Base-by-base conservation (phyloP, 140 eudicot genomes). In the Oenanthe javanica region DNA sequence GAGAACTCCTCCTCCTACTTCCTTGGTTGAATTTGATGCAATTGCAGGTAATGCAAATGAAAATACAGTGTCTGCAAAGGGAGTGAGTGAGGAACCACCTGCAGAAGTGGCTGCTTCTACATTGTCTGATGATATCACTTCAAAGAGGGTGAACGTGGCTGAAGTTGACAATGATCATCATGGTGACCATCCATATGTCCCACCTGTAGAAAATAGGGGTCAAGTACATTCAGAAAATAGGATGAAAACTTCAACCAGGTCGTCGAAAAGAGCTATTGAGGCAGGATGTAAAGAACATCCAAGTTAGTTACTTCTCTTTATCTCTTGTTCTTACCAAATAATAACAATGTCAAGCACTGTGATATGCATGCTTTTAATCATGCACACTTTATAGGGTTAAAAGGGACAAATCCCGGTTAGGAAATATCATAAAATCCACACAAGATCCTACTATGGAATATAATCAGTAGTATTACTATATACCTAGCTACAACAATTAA, bases 301-400 rank as follows among this genome's bases (percentile, higher is more conserved):
- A 49, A 52, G 84, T 82, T 48, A 63, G 77, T 81, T 31, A 18
- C 38, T 75, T 76, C 47, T 75, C 63, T 36, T 31, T 63, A 4
- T 50, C 38, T 5, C 6, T 11, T 1, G 23, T 31, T 48, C 47
- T 25, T 5, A 13, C 61, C 61, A 48, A 75, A n/a, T 13, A 27
- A 75, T 31, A 75, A 75, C 15, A 48, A 75, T 75, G 79, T 75
- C 59, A 69, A 36, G 40, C 40, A 36, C 40, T 36, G 40, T 36
- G 40, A 36, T 36, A 23, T 25, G 50, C 77, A 73, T 18, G 14
- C 48, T 69, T 23, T 46, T 74, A 1, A 1, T n/a, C 3, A 45
- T 9, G 50, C 50, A 46, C 15, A 7, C 38, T 15, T n/a, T 8
- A 4, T 43, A 45, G 77, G 40, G 57, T 23, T 74, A n/a, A 74